Evolutionary conservation across 2,329 filamentous ascomycete genomes (phyloP).

Genomic region (Phaeosphaeriaceae sp.): DNA sequence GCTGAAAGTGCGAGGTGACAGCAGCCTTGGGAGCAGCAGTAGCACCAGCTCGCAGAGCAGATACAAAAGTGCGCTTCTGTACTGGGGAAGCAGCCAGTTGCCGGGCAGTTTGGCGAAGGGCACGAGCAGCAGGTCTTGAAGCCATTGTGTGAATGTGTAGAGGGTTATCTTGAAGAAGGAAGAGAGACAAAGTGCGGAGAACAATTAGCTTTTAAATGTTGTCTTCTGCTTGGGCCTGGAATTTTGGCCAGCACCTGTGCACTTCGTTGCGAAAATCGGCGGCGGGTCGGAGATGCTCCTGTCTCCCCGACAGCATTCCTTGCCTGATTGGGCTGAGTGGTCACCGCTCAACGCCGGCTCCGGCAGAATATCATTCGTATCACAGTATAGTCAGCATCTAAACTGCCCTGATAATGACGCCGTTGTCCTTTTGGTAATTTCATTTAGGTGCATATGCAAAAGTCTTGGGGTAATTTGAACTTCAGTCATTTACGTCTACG

Average conservation of each 20-base stretch:
- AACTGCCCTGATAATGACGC: neutral
- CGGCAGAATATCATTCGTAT: conserved; percentile 1
- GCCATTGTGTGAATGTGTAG: conserved; percentile 69
- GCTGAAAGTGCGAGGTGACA: conserved; percentile 63
- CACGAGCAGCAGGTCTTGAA: conserved; percentile 72
- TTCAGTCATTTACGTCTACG: neutral
- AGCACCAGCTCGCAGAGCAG: conserved; percentile 58
- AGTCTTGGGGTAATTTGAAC: neutral
- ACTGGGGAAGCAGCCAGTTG: conserved; percentile 59
- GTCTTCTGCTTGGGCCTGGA: conserved; percentile 18
- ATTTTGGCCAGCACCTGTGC: conserved; percentile 7
- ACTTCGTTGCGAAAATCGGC: conserved; percentile 9
- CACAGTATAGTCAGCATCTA: neutral
- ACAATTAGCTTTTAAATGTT: conserved; percentile 35
- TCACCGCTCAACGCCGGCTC: conserved; percentile 1
- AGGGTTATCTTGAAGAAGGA: conserved; percentile 40
- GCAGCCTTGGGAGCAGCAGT: conserved; percentile 55
- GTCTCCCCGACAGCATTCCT: conserved; percentile 1
- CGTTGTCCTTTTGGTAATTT: neutral
- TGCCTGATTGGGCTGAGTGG: conserved; percentile 2
- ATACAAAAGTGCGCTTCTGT: conserved; percentile 65
- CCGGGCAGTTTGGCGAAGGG: conserved; percentile 63
- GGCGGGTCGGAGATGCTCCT: conserved; percentile 4
- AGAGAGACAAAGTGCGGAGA: conserved; percentile 26
- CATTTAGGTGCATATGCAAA: neutral